phyloP scores from a whole-genome alignment of 352 stramenopile species.

The Phytophthora hybrid region DNA sequence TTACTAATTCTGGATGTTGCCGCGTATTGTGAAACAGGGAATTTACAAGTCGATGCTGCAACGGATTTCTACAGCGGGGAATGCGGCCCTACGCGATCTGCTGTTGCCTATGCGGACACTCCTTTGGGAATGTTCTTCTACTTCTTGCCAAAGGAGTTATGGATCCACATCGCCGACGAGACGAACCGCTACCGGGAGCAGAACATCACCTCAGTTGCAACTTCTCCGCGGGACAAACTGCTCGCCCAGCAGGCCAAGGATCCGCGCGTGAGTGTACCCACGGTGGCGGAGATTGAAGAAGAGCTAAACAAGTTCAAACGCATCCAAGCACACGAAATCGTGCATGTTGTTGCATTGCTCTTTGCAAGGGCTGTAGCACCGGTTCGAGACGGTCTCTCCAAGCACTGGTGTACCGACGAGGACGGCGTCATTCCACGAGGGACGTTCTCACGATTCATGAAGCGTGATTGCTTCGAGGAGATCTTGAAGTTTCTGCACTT shows the following conservation, averaged over 20 bases:
- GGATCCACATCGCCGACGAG: conserved; percentile 20
- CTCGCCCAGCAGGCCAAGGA: conserved; percentile 1
- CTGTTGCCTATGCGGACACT: conserved; percentile 16
- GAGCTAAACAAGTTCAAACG: conserved; percentile 15
- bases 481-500: conserved; percentile 18
- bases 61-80: conserved; percentile 12
- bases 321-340: conserved; percentile 20
- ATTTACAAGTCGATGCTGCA: conserved; percentile 11
- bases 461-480: conserved; percentile 18
- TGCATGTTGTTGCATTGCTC: conserved; percentile 16
- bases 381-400: not conserved
- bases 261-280: conserved; percentile 15
- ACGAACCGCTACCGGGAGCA: conserved; percentile 21
- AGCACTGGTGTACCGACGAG: conserved; percentile 13
- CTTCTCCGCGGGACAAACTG: not conserved
- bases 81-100: conserved; percentile 19
- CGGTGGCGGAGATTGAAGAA: conserved; percentile 3
- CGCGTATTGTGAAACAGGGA: not conserved
- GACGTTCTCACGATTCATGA: conserved; percentile 30
- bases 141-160: conserved; percentile 30
- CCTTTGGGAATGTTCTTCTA: conserved; percentile 32
- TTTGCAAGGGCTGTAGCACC: conserved; percentile 19
- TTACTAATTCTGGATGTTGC: too few species aligned
- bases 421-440: conserved; percentile 25
- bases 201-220: conserved; percentile 1